These are phyloP conservation scores for Plantago elongata DNA, from an alignment of 257 asterid genomes.

Conservation along the genomic window DNA sequence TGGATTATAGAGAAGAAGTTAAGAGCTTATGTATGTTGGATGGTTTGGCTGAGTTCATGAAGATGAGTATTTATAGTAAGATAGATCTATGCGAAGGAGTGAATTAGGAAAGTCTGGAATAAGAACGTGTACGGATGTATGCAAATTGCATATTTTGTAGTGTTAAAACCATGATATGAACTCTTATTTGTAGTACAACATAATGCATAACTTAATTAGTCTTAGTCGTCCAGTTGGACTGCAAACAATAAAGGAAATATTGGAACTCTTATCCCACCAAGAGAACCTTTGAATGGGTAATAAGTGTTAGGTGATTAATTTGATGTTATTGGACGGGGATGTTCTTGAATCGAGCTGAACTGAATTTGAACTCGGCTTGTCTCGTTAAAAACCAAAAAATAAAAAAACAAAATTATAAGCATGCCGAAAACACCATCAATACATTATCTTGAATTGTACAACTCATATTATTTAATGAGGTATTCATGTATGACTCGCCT, in stretches of 20 bases:
- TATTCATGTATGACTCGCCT: no score
- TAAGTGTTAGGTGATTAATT: background rate
- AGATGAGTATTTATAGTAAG: no score
- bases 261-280: background rate
- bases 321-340: background rate
- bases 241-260: background rate
- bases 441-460: no score
- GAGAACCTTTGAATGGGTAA: background rate
- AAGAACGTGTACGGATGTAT: background rate
- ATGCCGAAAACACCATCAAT: no score
- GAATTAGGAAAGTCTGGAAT: background rate
- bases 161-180: no score
- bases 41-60: background rate
- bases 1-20: background rate
- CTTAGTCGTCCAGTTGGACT: background rate
- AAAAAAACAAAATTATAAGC: no score
- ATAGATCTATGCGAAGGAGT: background rate
- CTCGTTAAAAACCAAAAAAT: no score
- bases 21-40: background rate
- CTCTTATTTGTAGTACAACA: no score
- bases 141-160: background rate
- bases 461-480: no score
- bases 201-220: no score
- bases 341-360: no score
- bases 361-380: no score